Conservation (phyloP, 208 protist species). For the Leishmania braziliensis region DNA sequence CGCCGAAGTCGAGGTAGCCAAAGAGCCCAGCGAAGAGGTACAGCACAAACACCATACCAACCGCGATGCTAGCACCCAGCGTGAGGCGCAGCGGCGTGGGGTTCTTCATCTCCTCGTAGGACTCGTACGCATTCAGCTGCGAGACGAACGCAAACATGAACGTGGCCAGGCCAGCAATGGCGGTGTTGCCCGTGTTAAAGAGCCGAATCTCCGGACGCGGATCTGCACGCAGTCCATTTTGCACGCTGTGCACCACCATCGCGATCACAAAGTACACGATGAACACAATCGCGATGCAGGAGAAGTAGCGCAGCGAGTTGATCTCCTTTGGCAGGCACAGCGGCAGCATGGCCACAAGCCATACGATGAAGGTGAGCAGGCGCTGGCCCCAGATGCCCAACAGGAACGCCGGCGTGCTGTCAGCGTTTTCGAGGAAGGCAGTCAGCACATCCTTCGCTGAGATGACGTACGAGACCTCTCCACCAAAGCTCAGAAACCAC, state of each 20-base stretch:
- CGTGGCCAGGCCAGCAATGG: slow-evolving; percentile 57
- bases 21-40: slow-evolving; percentile 84
- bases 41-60: slow-evolving; percentile 52
- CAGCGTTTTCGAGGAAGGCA: slow-evolving; percentile 45
- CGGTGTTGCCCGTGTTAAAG: slow-evolving; percentile 54
- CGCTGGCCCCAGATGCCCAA: slow-evolving; percentile 36
- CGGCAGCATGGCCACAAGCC: slow-evolving; percentile 67
- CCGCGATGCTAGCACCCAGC: slow-evolving; percentile 35
- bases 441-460: slow-evolving; percentile 63
- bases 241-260: slow-evolving; percentile 56
- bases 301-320: slow-evolving; percentile 81
- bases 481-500: slow-evolving; percentile 59
- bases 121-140: slow-evolving; percentile 76
- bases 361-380: slow-evolving; percentile 39
- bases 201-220: slow-evolving; percentile 41
- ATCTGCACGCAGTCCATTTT: slow-evolving; percentile 40
- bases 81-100: slow-evolving; percentile 58
- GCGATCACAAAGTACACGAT: slow-evolving; percentile 79
- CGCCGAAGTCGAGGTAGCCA: slow-evolving; percentile 82
- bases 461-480: slow-evolving; percentile 75
- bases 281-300: slow-evolving; percentile 54
- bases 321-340: slow-evolving; percentile 81
- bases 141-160: slow-evolving; percentile 76
- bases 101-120: slow-evolving; percentile 68
- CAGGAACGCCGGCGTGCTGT: slow-evolving; percentile 35